These are phyloP conservation scores for Talaromyces sp. DNA, from an alignment of 2,329 filamentous ascomycete species.

Conservation along the genomic window DNA sequence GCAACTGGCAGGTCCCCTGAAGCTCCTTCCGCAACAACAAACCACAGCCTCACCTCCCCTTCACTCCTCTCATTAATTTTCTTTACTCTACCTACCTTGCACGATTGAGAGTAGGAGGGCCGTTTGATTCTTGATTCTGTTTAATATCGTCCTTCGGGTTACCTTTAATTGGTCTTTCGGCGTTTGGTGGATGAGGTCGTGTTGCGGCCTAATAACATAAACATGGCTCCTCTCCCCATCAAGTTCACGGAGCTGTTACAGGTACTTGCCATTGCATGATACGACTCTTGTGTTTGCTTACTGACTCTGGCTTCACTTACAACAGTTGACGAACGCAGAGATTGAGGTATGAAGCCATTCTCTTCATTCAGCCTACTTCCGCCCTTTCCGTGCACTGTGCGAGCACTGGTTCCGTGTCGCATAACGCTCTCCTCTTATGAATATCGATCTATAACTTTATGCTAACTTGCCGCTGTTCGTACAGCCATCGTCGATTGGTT, in stretches of 20 bases:
- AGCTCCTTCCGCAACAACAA: constrained; percentile 20
- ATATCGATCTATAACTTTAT: constrained; percentile 1
- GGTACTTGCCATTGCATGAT: constrained; percentile 51
- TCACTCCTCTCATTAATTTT: constrained; percentile 12
- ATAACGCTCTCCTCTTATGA: background rate
- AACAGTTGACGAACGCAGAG: constrained; percentile 51
- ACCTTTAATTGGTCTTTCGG: constrained; percentile 23
- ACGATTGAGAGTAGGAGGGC: constrained; percentile 5
- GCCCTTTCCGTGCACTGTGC: constrained; percentile 16
- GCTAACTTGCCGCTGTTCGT: constrained; percentile 8
- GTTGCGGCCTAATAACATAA: constrained; percentile 41
- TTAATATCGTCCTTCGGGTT: constrained; percentile 3
- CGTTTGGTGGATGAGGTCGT: constrained; percentile 43
- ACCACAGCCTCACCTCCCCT: constrained; percentile 11
- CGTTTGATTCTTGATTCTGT: constrained; percentile 15
- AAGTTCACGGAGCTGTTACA: constrained; percentile 90
- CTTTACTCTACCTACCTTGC: constrained; percentile 9
- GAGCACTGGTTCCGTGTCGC: constrained; percentile 8
- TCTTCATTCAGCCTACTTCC: constrained; percentile 19
- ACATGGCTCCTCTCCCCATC: constrained; percentile 70
- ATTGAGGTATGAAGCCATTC: constrained; percentile 49
- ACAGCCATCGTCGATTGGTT: constrained; percentile 70
- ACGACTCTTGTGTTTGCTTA: background rate
- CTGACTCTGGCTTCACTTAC: constrained; percentile 32
- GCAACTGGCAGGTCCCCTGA: constrained; percentile 19